Evolutionary conservation across 805 yeast species (phyloP), one percentile per base, ranked within the genome.

Genomic region (Candida palmyrensis): DNA sequence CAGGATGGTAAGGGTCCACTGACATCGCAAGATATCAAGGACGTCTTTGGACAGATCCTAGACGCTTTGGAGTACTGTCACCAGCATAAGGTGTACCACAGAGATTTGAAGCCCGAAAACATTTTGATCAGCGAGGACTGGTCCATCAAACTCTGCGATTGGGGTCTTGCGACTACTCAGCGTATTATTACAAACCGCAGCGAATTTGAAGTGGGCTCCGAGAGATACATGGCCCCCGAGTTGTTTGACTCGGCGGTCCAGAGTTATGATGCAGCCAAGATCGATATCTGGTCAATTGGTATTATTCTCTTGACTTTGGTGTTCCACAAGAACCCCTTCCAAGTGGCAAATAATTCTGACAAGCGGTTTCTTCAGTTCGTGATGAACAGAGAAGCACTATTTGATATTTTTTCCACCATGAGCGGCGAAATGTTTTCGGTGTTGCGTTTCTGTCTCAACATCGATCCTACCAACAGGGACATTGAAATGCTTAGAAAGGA

Each of bases 151-250:
- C 53, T 74, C 24, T 73, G 79, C 34, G 80, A 74, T 53, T 74
- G 77, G 69, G 80, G 80, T 2, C 58, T 74, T 41, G 79, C 80
- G 2, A 73, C 80, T 3, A 72, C 73, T 19, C 53, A 59, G 20
- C 62, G 63, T 29, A 57, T 62, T 29, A 79, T 85, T 46, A 59
- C 74, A 22, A 88, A 86, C 49, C 53, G 44, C 16, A 48, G 42
- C 30, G 71, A 65, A 38, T 83, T 87, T 53, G 95, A 85, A 40
- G 83, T 86, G 38, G 96, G 96, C 16, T 77, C 86, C 35, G 95
- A 86, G 58, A 70, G 95, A 41, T 88, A 88, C 57, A 88, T 88
- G 97, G 94, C 96, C 0, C 97, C 97, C 1, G 97, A 88, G 52
- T 60, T 87, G 37, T 80, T 87, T 51, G 95, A 87, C 35, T 44